Conservation (phyloP, 345 rosid genomes). For the Citrus sp. region DNA sequence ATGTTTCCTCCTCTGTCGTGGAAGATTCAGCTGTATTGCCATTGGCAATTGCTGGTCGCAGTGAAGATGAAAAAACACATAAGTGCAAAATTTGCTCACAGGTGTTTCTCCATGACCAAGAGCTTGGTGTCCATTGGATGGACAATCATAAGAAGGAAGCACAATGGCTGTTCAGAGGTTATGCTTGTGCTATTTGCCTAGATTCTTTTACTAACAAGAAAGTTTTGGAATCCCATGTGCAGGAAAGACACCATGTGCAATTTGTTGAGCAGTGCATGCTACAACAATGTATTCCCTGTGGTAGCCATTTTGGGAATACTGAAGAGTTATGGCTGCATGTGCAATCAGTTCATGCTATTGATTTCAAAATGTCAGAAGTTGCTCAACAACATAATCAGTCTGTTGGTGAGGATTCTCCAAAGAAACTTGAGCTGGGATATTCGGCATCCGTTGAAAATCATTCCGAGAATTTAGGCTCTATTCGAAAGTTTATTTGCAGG, state of each 20-base stretch:
- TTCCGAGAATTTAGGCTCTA: slow-evolving; percentile 40
- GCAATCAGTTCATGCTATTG: slow-evolving; percentile 62
- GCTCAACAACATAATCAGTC: slow-evolving; percentile 29
- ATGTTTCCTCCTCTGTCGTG: slow-evolving; percentile 24
- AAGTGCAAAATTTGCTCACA: slow-evolving; percentile 67
- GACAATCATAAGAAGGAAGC: slow-evolving; percentile 74
- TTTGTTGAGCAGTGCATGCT: slow-evolving; percentile 98
- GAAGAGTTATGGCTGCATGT: slow-evolving; percentile 81
- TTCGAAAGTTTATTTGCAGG: slow-evolving; percentile 68
- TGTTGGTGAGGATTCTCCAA: slow-evolving; percentile 28
- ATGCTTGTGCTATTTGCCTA: slow-evolving; percentile 94
- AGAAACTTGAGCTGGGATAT: slow-evolving; percentile 36
- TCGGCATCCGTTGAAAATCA: slow-evolving; percentile 39
- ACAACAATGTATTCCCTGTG: slow-evolving; percentile 91
- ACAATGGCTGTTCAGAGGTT: slow-evolving; percentile 76
- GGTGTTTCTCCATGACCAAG: slow-evolving; percentile 48
- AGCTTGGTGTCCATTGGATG: slow-evolving; percentile 65
- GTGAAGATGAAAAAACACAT: slow-evolving; percentile 38
- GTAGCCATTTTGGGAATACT: slow-evolving; percentile 81
- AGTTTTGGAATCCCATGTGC: slow-evolving; percentile 79
- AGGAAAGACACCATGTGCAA: slow-evolving; percentile 87
- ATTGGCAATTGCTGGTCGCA: slow-evolving; percentile 31
- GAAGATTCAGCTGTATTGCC: slow-evolving; percentile 47
- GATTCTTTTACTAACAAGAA: slow-evolving; percentile 83
- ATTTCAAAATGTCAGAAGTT: slow-evolving; percentile 45